Conservation (phyloP, 2,329 filamentous ascomycete genomes). For the Xylaria sp. region DNA sequence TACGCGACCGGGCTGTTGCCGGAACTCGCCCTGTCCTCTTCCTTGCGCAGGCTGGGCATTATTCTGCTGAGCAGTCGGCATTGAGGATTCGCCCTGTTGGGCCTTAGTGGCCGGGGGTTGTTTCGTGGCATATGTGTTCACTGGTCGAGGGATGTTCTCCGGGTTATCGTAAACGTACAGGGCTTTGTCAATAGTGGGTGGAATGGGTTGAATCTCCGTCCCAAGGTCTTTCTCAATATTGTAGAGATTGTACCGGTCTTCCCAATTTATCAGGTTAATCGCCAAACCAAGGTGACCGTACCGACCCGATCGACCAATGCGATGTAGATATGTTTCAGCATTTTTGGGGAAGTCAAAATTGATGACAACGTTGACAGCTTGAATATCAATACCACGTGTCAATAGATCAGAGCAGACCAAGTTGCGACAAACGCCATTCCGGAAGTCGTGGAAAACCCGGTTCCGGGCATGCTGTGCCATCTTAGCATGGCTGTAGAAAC, state of each 20-base stretch:
- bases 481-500: constrained; percentile 98
- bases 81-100: constrained; percentile 42
- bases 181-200: constrained; percentile 92
- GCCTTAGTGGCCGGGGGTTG: constrained; percentile 37
- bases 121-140: constrained; percentile 59
- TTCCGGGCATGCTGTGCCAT: constrained; percentile 98
- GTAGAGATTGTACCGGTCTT: constrained; percentile 98
- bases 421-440: constrained; percentile 97
- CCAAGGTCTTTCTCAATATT: constrained; percentile 97
- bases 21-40: constrained; percentile 46
- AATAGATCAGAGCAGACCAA: constrained; percentile 97
- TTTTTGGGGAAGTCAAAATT: constrained; percentile 99
- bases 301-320: constrained; percentile 95
- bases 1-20: constrained; percentile 41
- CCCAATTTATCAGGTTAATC: constrained; percentile 99
- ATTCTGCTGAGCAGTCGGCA: constrained; percentile 42
- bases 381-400: constrained; percentile 98
- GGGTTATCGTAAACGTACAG: constrained; percentile 98
- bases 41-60: constrained; percentile 43
- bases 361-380: constrained; percentile 99
- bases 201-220: constrained; percentile 98
- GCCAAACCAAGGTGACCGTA: constrained; percentile 97
- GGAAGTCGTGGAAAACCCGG: constrained; percentile 98
- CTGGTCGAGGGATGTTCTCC: constrained; percentile 89
- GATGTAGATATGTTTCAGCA: constrained; percentile 97